Evolutionary conservation across 768 basidiomycete species (phyloP).

Genomic region (Psilocybe tampanensis): DNA sequence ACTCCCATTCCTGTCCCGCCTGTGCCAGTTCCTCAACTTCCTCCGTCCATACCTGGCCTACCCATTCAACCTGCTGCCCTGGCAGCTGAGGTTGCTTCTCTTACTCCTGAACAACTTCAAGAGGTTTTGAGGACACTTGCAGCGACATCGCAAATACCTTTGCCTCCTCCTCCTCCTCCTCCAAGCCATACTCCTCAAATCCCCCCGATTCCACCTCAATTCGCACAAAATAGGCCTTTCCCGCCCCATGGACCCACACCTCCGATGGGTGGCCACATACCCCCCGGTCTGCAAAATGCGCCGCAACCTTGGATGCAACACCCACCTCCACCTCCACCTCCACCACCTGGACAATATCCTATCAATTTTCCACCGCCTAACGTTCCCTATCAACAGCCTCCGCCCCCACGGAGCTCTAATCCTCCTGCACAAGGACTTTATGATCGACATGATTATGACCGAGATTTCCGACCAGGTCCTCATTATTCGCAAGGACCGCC

Average conservation of each 20-base stretch:
- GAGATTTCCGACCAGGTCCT: constrained; percentile 20
- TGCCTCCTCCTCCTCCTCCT: constrained; percentile 30
- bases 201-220: constrained; percentile 22
- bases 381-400: constrained; percentile 27
- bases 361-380: constrained; percentile 23
- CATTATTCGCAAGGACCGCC: constrained; percentile 21
- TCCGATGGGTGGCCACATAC: constrained; percentile 15
- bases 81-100: constrained; percentile 69
- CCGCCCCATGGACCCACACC: constrained; percentile 27
- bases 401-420: constrained; percentile 11
- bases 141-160: constrained; percentile 29
- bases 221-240: constrained; percentile 14
- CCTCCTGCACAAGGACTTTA: constrained; percentile 13
- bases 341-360: constrained; percentile 19
- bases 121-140: constrained; percentile 63
- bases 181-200: constrained; percentile 24
- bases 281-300: constrained; percentile 6
- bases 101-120: constrained; percentile 79
- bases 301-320: constrained; percentile 22
- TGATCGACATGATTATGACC: constrained; percentile 28
- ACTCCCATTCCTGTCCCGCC: background rate
- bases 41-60: constrained; percentile 11
- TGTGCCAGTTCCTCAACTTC: constrained; percentile 7
- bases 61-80: constrained; percentile 50
- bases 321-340: constrained; percentile 13